A percentile compares a stretch with the other conserved stretches of the same genome.
Evolutionary conservation across 495 filamentous ascomycete genomes (phyloP).

Genomic region (Chaetomidium leptoderma): DNA sequence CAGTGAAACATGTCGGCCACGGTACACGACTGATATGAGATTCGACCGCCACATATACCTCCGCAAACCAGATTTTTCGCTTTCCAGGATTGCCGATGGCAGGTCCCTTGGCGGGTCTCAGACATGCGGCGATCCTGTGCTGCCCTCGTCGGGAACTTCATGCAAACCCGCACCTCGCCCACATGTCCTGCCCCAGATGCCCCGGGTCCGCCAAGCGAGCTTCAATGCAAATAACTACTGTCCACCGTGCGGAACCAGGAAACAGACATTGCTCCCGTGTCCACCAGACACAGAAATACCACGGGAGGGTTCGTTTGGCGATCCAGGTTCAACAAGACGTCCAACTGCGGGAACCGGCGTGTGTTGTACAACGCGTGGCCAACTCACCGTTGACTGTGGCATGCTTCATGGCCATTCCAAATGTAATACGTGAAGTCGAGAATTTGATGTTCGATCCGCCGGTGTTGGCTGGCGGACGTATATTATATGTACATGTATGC

Average conservation of each 20-base stretch:
- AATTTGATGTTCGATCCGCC: too few relatives aligned
- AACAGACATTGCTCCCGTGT: neutral
- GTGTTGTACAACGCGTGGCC: too few relatives aligned
- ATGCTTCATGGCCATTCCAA: too few relatives aligned
- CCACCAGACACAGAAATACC: neutral
- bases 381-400: too few relatives aligned
- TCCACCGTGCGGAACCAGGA: neutral
- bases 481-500: too few relatives aligned
- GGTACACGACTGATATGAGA: neutral
- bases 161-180: neutral
- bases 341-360: too few relatives aligned
- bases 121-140: slow-evolving; percentile 10
- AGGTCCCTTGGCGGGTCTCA: slow-evolving; percentile 7
- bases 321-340: too few relatives aligned
- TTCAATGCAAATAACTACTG: neutral
- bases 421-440: too few relatives aligned
- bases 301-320: neutral
- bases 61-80: neutral
- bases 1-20: neutral
- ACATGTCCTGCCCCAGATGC: neutral
- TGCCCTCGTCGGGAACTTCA: slow-evolving; percentile 7
- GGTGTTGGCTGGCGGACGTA: too few relatives aligned
- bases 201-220: neutral
- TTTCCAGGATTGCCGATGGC: neutral
- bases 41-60: neutral